Percentiles rank a stretch among this genome's conserved stretches.
Evolutionary conservation across 306 rosid genomes (phyloP).

Genomic region (Acmispon strigosus): DNA sequence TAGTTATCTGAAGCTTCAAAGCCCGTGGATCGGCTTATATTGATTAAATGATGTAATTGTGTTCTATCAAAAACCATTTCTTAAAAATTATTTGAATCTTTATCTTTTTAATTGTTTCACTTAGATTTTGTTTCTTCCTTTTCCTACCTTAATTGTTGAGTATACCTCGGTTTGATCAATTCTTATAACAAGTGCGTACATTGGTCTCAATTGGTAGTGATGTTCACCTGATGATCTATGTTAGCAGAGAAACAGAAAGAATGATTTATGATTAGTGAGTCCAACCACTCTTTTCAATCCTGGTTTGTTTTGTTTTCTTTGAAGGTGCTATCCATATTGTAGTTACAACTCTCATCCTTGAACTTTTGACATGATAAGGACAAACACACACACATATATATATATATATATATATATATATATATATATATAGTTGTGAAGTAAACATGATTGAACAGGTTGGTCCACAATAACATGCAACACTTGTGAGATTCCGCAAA

Average conservation of each 20-base stretch:
- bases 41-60: too few species aligned
- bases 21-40: background rate
- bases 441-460: background rate
- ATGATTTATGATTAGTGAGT: background rate
- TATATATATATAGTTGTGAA: background rate
- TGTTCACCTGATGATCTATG: background rate
- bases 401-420: too few species aligned
- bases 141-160: too few species aligned
- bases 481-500: constrained; percentile 11
- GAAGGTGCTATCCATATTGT: background rate
- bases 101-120: too few species aligned
- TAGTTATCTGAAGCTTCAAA: background rate
- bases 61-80: too few species aligned
- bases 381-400: too few species aligned
- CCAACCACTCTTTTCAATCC: background rate
- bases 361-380: background rate
- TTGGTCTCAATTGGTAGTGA: background rate
- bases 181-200: too few species aligned
- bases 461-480: background rate
- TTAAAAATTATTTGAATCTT: too few species aligned
- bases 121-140: too few species aligned
- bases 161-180: too few species aligned
- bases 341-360: background rate
- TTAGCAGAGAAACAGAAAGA: background rate
- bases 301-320: background rate